Base-by-base conservation (phyloP, 768 basidiomycete species). In the Leucogyrophana mollusca region DNA sequence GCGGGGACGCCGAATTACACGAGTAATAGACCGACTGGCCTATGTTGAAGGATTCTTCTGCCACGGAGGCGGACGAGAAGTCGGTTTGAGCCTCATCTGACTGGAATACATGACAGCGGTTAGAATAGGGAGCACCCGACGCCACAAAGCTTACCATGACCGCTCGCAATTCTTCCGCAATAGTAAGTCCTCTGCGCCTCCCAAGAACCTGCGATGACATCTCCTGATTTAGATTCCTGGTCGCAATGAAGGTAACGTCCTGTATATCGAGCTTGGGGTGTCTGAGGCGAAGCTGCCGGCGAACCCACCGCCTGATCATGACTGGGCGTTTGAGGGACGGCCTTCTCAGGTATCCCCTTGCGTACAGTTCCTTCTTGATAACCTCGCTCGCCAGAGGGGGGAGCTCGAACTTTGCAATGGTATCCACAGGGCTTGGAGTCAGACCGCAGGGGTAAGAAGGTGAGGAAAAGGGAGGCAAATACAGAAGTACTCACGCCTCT, bases 311-410 rank as follows among this genome's bases (percentile, higher is more conserved):
- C 9, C 25, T 2, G 20, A 43, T 27, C 17, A 20, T 16, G 20
- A 18, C 37, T 56, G 8, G 50, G 34, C 22, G 48, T 20, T 16
- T 22, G 51, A 41, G 38, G 13, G 35, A 5, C 35, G 57, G 58
- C 39, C 53, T 46, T 46, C 47, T 56, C 34, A 61, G 14, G 49
- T 63, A 66, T 14, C 64, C 64, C 43, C 51, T 51, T 43, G 36
- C 30, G 38, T 58, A 65, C 3, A 65, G 49, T 38, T 65, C 63
- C 40, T 65, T 52, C 43, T 46, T 63, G 43, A 65, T 42, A 9
- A n/a, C 25, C 40, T 66, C 49, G 16, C 64, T 63, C 1, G 64
- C 64, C 24, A 66, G 40, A 9, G 61, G 62, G 1, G 52, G 52
- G 21, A 63, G 51, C 51, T 42, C 27, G 27, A 30, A 30, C 27